Base-by-base conservation (phyloP, 352 stramenopile genomes). In the Globisporangium lucens region DNA sequence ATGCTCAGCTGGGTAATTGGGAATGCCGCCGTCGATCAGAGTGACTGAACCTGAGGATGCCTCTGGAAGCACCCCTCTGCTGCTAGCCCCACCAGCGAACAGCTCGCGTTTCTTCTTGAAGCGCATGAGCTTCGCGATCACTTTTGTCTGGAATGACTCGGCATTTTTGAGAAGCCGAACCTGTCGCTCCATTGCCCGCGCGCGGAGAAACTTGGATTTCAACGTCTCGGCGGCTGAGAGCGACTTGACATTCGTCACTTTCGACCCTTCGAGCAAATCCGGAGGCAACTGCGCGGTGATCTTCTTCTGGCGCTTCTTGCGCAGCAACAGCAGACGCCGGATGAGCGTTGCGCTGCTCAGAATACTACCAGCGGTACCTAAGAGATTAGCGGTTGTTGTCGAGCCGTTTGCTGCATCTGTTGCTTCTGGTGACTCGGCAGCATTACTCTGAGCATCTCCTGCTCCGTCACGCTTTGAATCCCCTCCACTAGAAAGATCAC, bases 131-230 rank as follows among this genome's bases (percentile, higher is more conserved):
- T 63, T 69, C 9, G 41, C 59, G 0, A 71, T 17, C 6, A 73
- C 67, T 60, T 73, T 75, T 1, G 51, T 47, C 24, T 65, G 77
- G 53, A 77, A 55, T 13, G 56, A 55, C 7, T 68, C 60, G 52
- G 80, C 74, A 4, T 79, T 63, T 30, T 78, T 57, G 4, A 70
- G 6, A 1, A 75, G 51, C 0, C 74, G 64, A 46, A 77, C 24
- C 12, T 61, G 72, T 7, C 74, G 46, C 38, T 82, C 77, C 7
- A 75, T 67, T 29, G 75, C 69, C 33, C 78, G 75, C 6, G 80
- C 80, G 20, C 59, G 58, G 15, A 87, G 69, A 24, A 86, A 80
- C 71, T 89, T 89, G 2, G 68, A 68, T 8, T 77, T 78, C n/a
- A 89, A 62, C 2, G 74, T 75, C 33, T 74, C 71, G 3, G 80